A percentile compares a stretch with the other conserved stretches of the same genome.
Evolutionary conservation across 768 basidiomycete species (phyloP).

Genomic region (Leucocoprinus birnbaumii): DNA sequence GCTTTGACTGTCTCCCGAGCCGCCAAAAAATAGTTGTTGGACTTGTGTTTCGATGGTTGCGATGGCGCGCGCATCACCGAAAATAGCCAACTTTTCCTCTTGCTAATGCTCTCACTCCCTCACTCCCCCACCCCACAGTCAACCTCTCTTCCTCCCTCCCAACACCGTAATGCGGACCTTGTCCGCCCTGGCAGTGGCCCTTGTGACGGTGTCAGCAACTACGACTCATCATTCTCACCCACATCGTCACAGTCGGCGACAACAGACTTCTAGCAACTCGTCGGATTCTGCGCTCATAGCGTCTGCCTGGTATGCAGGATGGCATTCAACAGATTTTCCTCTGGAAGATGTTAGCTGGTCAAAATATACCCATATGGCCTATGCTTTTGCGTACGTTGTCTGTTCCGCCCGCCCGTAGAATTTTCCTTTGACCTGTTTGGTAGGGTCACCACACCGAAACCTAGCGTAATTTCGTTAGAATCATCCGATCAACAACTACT

Average conservation of each 20-base stretch:
- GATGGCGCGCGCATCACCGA: neutral
- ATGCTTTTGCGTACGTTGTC: slow-evolving; percentile 57
- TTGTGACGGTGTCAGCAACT: slow-evolving; percentile 12
- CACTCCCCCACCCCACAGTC: too few species aligned
- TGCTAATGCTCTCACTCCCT: too few species aligned
- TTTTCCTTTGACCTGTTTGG: slow-evolving; percentile 2
- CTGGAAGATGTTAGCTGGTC: slow-evolving; percentile 43
- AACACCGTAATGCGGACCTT: slow-evolving; percentile 1
- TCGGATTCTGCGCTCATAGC: slow-evolving; percentile 19
- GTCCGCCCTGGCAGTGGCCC: neutral
- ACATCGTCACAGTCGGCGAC: slow-evolving; percentile 13
- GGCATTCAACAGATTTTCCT: slow-evolving; percentile 39
- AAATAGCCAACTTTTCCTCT: neutral
- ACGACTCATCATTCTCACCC: neutral
- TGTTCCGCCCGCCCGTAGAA: neutral
- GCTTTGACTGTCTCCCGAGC: too few species aligned
- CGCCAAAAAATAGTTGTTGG: too few species aligned
- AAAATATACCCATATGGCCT: slow-evolving; percentile 53
- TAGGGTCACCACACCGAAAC: slow-evolving; percentile 39
- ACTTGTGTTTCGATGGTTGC: slow-evolving; percentile 6
- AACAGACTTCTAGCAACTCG: neutral
- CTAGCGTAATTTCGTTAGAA: slow-evolving; percentile 28
- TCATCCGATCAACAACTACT: slow-evolving; percentile 45
- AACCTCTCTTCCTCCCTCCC: neutral
- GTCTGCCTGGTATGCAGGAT: slow-evolving; percentile 48